These are phyloP conservation scores for Bipolaris oryzae DNA, from an alignment of 2,329 filamentous ascomycete species.

Conservation along the genomic window DNA sequence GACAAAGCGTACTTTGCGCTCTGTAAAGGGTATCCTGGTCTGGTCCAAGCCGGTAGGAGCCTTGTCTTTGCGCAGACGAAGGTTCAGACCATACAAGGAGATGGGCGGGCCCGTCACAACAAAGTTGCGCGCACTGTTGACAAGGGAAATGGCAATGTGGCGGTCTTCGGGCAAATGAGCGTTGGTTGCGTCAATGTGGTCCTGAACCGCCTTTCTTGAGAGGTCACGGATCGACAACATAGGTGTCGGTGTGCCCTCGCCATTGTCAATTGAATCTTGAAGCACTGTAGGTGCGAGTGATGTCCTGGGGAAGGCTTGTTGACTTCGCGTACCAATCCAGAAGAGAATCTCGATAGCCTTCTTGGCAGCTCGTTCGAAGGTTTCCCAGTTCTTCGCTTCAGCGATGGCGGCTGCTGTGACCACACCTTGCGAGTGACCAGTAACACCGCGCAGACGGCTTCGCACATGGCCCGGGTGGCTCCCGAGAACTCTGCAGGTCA, in stretches of 20 bases:
- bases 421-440: slow-evolving; percentile 95
- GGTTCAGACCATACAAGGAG: slow-evolving; percentile 93
- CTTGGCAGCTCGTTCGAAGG: slow-evolving; percentile 78
- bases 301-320: slow-evolving; percentile 95
- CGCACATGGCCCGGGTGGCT: slow-evolving; percentile 87
- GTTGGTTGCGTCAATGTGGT: slow-evolving; percentile 96
- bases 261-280: slow-evolving; percentile 90
- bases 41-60: slow-evolving; percentile 97
- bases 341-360: slow-evolving; percentile 91
- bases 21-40: slow-evolving; percentile 89
- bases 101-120: slow-evolving; percentile 96
- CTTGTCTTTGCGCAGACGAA: slow-evolving; percentile 95
- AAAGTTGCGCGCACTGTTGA: slow-evolving; percentile 96
- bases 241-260: slow-evolving; percentile 92
- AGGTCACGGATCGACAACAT: slow-evolving; percentile 98
- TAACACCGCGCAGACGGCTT: slow-evolving; percentile 83
- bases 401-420: slow-evolving; percentile 92
- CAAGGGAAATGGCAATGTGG: slow-evolving; percentile 91
- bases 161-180: slow-evolving; percentile 91
- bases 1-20: slow-evolving; percentile 94
- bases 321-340: slow-evolving; percentile 97
- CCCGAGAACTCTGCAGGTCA: slow-evolving; percentile 90
- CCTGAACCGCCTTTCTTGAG: slow-evolving; percentile 84
- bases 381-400: slow-evolving; percentile 90
- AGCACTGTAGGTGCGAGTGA: slow-evolving; percentile 89